Conservation (phyloP, 495 filamentous ascomycete genomes). For the Penicillium soppii region DNA sequence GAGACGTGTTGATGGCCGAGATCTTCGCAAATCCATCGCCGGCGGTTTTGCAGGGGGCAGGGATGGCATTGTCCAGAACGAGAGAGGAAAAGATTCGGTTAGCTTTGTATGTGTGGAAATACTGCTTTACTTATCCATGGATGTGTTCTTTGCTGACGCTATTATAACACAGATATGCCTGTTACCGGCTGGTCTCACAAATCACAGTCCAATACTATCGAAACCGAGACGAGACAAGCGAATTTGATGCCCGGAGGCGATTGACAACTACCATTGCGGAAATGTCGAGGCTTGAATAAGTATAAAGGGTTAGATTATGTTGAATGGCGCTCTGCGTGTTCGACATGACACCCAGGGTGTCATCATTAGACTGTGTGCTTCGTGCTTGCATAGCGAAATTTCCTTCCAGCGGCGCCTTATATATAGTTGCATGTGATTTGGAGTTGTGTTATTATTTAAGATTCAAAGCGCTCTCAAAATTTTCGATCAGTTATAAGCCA, state of each 20-base stretch:
- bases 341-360: conserved; percentile 7
- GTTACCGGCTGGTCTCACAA: conserved; percentile 39
- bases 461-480: neutral
- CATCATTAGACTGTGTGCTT: neutral
- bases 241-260: conserved; percentile 39
- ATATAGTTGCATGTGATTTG: conserved; percentile 17
- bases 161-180: conserved; percentile 33
- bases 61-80: conserved; percentile 22
- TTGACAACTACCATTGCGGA: conserved; percentile 30
- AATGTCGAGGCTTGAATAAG: conserved; percentile 17
- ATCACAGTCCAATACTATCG: conserved; percentile 46
- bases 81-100: conserved; percentile 29
- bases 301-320: neutral
- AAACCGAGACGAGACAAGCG: conserved; percentile 32
- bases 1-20: conserved; percentile 47
- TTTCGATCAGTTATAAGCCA: too few species aligned
- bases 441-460: neutral
- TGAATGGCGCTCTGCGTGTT: neutral
- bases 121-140: neutral
- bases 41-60: conserved; percentile 41
- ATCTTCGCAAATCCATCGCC: conserved; percentile 38
- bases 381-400: conserved; percentile 1
- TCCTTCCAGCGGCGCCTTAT: neutral
- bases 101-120: conserved; percentile 33
- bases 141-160: conserved; percentile 7